Percentiles rank a stretch among this genome's conserved stretches.
phyloP scores from a whole-genome alignment of 495 filamentous ascomycete genomes.

The Talaromyces adpressus region DNA sequence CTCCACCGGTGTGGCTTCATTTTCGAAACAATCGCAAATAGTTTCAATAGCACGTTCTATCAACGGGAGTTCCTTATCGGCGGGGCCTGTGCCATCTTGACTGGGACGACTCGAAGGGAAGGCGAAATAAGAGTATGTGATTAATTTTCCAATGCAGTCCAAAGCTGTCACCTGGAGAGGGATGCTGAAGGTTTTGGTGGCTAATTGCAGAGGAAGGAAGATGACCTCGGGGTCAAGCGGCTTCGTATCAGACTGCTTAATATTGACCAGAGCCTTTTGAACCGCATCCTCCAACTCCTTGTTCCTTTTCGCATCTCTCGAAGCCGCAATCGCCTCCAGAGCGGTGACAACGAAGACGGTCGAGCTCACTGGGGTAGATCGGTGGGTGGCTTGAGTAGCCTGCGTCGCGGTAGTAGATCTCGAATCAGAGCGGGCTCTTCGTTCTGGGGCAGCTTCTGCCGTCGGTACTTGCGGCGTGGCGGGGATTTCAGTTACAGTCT shows the following conservation, averaged over 20 bases:
- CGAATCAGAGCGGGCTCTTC: slow-evolving; percentile 48
- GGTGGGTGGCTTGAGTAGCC: slow-evolving; percentile 43
- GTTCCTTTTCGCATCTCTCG: slow-evolving; percentile 76
- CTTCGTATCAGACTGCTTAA: slow-evolving; percentile 69
- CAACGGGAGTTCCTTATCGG: slow-evolving; percentile 51
- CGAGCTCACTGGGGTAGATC: slow-evolving; percentile 69
- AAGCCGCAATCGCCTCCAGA: slow-evolving; percentile 80
- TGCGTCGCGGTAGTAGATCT: slow-evolving; percentile 49
- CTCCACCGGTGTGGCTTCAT: slow-evolving; percentile 82
- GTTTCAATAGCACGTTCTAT: slow-evolving; percentile 98
- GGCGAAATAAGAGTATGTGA: slow-evolving; percentile 96
- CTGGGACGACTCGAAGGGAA: slow-evolving; percentile 48
- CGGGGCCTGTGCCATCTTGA: slow-evolving; percentile 35
- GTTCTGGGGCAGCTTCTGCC: slow-evolving; percentile 12
- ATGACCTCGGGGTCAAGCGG: slow-evolving; percentile 75
- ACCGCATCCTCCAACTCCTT: slow-evolving; percentile 74
- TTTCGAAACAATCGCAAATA: slow-evolving; percentile 98
- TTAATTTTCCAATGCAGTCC: slow-evolving; percentile 97
- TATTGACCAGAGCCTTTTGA: slow-evolving; percentile 71
- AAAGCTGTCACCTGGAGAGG: slow-evolving; percentile 81
- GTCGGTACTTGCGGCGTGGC: neutral
- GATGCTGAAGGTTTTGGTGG: slow-evolving; percentile 76
- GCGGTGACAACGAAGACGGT: slow-evolving; percentile 91
- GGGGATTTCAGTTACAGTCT: slow-evolving; percentile 5
- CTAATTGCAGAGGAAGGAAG: slow-evolving; percentile 82